Percentiles rank a stretch among this genome's conserved stretches.
Conservation (phyloP, 208 protist genomes). For the Acanthamoeba sp. region DNA sequence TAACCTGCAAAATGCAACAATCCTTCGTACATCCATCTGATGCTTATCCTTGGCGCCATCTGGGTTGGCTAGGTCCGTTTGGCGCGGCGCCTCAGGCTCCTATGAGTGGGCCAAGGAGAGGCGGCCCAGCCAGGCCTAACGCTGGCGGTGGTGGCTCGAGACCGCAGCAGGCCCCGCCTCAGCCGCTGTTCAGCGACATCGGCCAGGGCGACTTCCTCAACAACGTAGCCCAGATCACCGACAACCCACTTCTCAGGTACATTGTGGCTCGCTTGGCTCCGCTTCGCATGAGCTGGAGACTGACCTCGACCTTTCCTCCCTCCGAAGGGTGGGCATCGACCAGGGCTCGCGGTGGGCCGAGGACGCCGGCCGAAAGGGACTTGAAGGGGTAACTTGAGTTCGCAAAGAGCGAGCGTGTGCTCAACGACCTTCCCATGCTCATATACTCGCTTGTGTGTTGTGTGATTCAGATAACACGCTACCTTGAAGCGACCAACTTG, state of each 20-base stretch:
- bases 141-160: neutral
- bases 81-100: neutral
- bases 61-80: neutral
- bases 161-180: neutral
- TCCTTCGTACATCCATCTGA: neutral
- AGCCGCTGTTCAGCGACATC: conserved; percentile 25
- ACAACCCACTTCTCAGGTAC: conserved; percentile 42
- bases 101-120: neutral
- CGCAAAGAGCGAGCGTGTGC: too few relatives aligned
- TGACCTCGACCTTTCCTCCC: neutral
- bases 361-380: conserved; percentile 50
- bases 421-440: neutral
- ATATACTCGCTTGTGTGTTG: too few relatives aligned
- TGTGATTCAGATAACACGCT: conserved; percentile 47
- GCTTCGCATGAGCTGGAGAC: neutral
- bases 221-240: conserved; percentile 44
- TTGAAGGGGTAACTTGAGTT: conserved; percentile 41
- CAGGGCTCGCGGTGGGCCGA: conserved; percentile 38
- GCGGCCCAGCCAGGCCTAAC: neutral
- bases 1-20: neutral
- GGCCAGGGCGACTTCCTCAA: conserved; percentile 35
- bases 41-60: neutral
- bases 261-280: neutral
- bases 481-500: conserved; percentile 70
- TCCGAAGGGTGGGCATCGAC: conserved; percentile 20